phyloP scores from a whole-genome alignment of 257 asterid species.

The Solanum tarapatanum region DNA sequence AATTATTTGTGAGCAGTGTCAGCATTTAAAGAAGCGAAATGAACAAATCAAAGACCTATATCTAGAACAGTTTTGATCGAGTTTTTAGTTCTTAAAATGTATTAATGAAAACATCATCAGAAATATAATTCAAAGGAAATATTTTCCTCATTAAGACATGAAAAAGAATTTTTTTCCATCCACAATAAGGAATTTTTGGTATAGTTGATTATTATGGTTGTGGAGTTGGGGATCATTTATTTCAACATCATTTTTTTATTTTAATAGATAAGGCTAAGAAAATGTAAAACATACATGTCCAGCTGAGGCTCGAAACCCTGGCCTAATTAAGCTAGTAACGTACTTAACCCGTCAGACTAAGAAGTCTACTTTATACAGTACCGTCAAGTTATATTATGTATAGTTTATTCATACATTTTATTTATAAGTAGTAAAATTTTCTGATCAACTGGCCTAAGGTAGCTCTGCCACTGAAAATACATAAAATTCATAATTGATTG shows the following conservation, averaged over 20 bases:
- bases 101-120: background rate
- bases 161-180: background rate
- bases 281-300: background rate
- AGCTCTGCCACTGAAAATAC: background rate
- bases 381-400: background rate
- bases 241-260: background rate
- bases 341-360: background rate
- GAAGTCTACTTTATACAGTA: background rate
- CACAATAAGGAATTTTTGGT: background rate
- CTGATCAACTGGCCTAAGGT: background rate
- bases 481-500: background rate
- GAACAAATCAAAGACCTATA: background rate
- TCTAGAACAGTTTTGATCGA: background rate
- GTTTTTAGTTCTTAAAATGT: background rate
- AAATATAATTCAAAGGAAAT: background rate
- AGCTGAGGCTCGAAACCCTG: background rate
- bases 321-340: background rate
- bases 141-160: background rate
- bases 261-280: background rate
- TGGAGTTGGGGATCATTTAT: background rate
- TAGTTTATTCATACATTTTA: background rate
- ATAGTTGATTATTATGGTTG: background rate
- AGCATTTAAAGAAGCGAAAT: background rate
- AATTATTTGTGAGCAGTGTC: background rate
- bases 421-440: background rate